These are phyloP conservation scores for Fusarium transvaalense DNA, from an alignment of 2,329 filamentous ascomycete genomes.

Conservation along the genomic window DNA sequence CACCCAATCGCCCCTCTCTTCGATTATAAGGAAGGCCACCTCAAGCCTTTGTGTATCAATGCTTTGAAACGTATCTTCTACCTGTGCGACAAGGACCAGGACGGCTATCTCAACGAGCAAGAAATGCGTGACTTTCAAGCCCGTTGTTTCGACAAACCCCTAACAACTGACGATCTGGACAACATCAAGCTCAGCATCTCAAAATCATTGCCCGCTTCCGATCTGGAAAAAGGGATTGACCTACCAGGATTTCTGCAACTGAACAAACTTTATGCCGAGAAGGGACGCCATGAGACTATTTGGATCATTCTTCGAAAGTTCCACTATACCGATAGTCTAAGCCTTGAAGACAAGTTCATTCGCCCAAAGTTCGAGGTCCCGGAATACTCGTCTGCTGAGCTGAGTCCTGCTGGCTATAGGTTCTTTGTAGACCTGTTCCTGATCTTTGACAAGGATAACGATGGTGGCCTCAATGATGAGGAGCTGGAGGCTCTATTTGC, in stretches of 20 bases:
- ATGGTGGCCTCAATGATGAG: constrained; percentile 88
- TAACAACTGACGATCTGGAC: constrained; percentile 83
- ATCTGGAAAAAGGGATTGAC: constrained; percentile 79
- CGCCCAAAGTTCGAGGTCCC: constrained; percentile 96
- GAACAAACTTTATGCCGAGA: constrained; percentile 97
- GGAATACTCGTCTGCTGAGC: constrained; percentile 89
- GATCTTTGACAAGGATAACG: constrained; percentile 96
- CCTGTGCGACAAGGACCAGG: constrained; percentile 94
- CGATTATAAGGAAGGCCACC: constrained; percentile 89
- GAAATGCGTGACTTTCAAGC: constrained; percentile 93
- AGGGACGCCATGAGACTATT: constrained; percentile 96
- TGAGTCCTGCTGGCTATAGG: constrained; percentile 93
- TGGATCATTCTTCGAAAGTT: constrained; percentile 97
- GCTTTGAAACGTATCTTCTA: constrained; percentile 94
- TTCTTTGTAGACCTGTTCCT: constrained; percentile 98
- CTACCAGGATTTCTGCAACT: constrained; percentile 86
- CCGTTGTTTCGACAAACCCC: constrained; percentile 90
- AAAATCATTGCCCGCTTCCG: constrained; percentile 73
- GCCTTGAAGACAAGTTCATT: constrained; percentile 89
- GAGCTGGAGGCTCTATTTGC: constrained; percentile 91
- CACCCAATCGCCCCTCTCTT: constrained; percentile 97
- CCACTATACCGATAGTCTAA: constrained; percentile 95
- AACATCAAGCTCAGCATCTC: constrained; percentile 92
- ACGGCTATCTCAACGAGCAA: constrained; percentile 88
- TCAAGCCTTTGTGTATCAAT: constrained; percentile 90